These are phyloP conservation scores for Phylloporus sp. DNA, from an alignment of 1,284 basidiomycete species.

Conservation along the genomic window DNA sequence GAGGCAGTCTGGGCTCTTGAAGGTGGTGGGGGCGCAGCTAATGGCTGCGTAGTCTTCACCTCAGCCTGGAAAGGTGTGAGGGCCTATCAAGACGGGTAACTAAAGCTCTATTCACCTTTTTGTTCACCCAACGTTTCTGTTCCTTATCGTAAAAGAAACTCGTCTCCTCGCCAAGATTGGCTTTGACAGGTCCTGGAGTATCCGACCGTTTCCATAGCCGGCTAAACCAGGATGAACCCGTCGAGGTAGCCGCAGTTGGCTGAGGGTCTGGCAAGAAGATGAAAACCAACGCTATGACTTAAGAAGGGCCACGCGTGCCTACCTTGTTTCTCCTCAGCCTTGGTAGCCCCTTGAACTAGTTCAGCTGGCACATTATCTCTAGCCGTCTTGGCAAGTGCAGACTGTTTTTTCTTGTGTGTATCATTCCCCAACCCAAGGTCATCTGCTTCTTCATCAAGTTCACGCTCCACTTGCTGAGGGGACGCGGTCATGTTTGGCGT, in stretches of 20 bases:
- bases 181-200: slow-evolving; percentile 75
- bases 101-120: slow-evolving; percentile 64
- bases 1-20: slow-evolving; percentile 77
- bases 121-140: slow-evolving; percentile 95
- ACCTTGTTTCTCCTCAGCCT: slow-evolving; percentile 32
- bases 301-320: neutral
- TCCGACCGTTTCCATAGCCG: slow-evolving; percentile 72
- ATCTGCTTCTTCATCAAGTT: slow-evolving; percentile 74
- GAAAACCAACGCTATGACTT: neutral
- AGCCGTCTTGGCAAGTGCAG: slow-evolving; percentile 31
- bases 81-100: neutral
- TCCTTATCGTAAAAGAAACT: slow-evolving; percentile 96
- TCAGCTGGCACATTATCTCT: slow-evolving; percentile 24
- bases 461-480: slow-evolving; percentile 30
- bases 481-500: slow-evolving; percentile 37
- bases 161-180: slow-evolving; percentile 92
- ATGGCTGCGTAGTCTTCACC: slow-evolving; percentile 47
- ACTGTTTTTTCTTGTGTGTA: slow-evolving; percentile 46
- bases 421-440: slow-evolving; percentile 92
- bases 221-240: slow-evolving; percentile 80
- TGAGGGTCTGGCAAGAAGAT: slow-evolving; percentile 32
- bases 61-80: slow-evolving; percentile 49
- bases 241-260: slow-evolving; percentile 34
- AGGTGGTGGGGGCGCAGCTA: slow-evolving; percentile 56
- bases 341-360: slow-evolving; percentile 16